Evolutionary conservation across 441 rosid genomes (phyloP).

Genomic region (Bocquillonia castaneifolia): DNA sequence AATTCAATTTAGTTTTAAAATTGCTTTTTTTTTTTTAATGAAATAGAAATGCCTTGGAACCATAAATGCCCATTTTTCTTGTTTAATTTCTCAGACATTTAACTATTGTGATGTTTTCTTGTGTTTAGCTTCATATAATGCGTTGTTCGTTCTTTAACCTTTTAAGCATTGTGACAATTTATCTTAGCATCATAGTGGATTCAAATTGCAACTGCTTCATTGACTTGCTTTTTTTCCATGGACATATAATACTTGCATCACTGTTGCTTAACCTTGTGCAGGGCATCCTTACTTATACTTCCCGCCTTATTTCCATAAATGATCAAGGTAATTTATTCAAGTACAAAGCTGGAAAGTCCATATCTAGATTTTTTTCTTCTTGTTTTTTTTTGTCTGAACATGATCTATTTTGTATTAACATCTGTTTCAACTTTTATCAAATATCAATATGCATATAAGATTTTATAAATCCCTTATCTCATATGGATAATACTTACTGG

Average conservation of each 20-base stretch:
- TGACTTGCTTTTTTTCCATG: not conserved
- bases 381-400: not conserved
- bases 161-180: not conserved
- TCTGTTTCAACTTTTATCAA: not conserved
- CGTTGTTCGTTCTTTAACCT: not conserved
- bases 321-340: conserved; percentile 52
- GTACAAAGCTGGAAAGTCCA: conserved; percentile 1
- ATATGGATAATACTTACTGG: not conserved
- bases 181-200: not conserved
- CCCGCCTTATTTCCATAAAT: conserved; percentile 69
- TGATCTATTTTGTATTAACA: not conserved
- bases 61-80: too few species aligned
- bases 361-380: not conserved
- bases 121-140: too few species aligned
- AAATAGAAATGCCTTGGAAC: too few species aligned
- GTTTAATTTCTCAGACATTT: too few species aligned
- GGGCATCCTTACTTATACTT: conserved; percentile 71
- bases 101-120: too few species aligned
- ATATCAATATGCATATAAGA: not conserved
- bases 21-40: too few species aligned
- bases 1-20: too few species aligned
- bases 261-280: conserved; percentile 29
- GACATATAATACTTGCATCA: not conserved
- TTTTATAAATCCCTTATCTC: not conserved
- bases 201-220: not conserved